These are phyloP conservation scores for Lonicera japonica DNA, from an alignment of 129 eudicot genomes.

Conservation along the genomic window DNA sequence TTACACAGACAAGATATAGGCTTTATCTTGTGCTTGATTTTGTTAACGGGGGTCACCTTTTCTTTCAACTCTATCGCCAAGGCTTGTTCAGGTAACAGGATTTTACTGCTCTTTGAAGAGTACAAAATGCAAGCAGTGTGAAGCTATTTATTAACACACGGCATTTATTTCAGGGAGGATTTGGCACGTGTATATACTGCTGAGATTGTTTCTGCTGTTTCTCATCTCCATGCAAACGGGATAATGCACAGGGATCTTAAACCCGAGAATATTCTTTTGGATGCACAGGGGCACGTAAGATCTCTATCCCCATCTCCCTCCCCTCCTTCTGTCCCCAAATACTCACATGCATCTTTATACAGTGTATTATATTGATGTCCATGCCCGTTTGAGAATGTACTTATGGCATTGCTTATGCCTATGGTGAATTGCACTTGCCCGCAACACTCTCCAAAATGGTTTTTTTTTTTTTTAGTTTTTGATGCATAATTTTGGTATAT, in stretches of 20 bases:
- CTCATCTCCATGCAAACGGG: constrained; percentile 80
- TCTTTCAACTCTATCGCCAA: constrained; percentile 73
- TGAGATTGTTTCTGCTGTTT: constrained; percentile 78
- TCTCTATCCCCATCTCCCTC: constrained; percentile 6
- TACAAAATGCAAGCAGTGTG: not conserved
- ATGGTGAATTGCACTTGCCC: too few relatives aligned
- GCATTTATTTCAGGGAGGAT: constrained; percentile 49
- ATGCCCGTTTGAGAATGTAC: too few relatives aligned
- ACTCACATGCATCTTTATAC: constrained; percentile 2
- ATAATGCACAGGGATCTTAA: constrained; percentile 88
- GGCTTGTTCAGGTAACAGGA: constrained; percentile 72
- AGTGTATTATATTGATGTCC: not conserved
- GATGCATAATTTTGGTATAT: too few relatives aligned
- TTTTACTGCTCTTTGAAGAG: not conserved
- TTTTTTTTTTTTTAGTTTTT: too few relatives aligned
- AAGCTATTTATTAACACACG: not conserved
- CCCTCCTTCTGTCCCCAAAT: not conserved
- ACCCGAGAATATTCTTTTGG: constrained; percentile 79
- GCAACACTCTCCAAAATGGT: too few relatives aligned
- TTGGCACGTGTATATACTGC: constrained; percentile 80
- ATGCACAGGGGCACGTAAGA: constrained; percentile 79
- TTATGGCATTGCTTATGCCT: too few relatives aligned
- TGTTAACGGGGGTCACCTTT: constrained; percentile 83
- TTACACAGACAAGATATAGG: constrained; percentile 62
- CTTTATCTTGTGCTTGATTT: constrained; percentile 78